Conservation (phyloP, 805 yeast genomes). For the Schizosaccharomyces octosporus region DNA sequence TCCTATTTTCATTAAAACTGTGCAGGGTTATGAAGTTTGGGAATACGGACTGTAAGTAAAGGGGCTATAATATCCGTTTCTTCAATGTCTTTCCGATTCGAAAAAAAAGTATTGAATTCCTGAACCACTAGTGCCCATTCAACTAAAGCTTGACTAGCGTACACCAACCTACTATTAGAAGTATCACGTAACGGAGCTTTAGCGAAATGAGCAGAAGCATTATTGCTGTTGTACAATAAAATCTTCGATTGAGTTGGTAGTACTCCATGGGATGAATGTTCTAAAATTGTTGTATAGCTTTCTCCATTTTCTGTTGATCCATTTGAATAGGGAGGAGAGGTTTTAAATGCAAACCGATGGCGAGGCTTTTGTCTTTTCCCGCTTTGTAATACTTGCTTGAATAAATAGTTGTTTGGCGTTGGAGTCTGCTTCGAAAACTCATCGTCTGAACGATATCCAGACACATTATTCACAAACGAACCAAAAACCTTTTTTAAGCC, state of each 20-base stretch:
- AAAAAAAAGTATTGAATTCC: not conserved
- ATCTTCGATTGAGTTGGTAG: not conserved
- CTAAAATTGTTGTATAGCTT: not conserved
- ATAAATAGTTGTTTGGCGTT: too few relatives aligned
- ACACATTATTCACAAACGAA: not conserved
- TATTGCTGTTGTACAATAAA: not conserved
- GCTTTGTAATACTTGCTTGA: too few relatives aligned
- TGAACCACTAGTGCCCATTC: slow-evolving; percentile 1
- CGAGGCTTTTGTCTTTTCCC: too few relatives aligned
- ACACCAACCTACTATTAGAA: not conserved
- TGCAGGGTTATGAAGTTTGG: not conserved
- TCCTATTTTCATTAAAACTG: not conserved
- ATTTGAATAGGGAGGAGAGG: not conserved
- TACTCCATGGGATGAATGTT: not conserved
- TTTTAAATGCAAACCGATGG: not conserved
- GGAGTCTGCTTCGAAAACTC: not conserved
- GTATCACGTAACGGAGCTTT: too few relatives aligned
- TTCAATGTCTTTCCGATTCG: not conserved
- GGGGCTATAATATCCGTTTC: not conserved
- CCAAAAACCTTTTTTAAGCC: not conserved
- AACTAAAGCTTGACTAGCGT: not conserved
- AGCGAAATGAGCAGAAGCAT: not conserved
- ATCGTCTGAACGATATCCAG: not conserved
- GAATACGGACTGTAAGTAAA: not conserved
- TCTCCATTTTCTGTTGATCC: not conserved